Conservation (phyloP, 2,329 filamentous ascomycete genomes). For the Alternaria panax region DNA sequence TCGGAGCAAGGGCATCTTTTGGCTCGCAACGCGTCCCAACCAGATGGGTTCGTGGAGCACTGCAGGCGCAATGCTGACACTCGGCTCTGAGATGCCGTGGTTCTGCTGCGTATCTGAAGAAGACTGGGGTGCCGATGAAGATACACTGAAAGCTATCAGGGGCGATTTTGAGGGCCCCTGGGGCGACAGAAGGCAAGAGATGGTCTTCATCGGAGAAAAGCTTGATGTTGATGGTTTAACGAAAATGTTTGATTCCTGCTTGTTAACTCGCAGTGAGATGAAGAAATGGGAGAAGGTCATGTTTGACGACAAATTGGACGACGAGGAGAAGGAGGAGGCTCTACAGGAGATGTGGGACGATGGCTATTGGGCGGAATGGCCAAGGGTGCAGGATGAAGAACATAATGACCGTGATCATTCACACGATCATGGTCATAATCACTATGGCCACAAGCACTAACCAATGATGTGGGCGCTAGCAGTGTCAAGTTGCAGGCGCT, state of each 20-base stretch:
- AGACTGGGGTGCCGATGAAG: slow-evolving; percentile 58
- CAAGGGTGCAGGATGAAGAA: slow-evolving; percentile 46
- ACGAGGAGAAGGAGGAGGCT: slow-evolving; percentile 55
- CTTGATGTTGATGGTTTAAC: slow-evolving; percentile 63
- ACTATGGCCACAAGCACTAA: slow-evolving; percentile 3
- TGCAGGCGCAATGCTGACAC: slow-evolving; percentile 69
- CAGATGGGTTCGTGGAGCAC: slow-evolving; percentile 69
- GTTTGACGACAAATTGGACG: slow-evolving; percentile 35
- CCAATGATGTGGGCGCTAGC: background rate
- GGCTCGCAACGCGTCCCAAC: slow-evolving; percentile 65
- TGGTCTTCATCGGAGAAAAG: slow-evolving; percentile 76
- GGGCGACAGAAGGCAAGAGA: slow-evolving; percentile 74
- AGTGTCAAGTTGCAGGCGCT: background rate
- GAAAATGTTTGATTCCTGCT: slow-evolving; percentile 64
- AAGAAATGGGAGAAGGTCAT: slow-evolving; percentile 51
- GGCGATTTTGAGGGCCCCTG: slow-evolving; percentile 63
- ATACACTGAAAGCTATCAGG: slow-evolving; percentile 57
- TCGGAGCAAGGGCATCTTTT: slow-evolving; percentile 69
- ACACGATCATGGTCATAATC: no score
- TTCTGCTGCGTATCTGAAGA: slow-evolving; percentile 67
- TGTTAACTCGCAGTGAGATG: slow-evolving; percentile 67
- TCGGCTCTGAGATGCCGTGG: slow-evolving; percentile 64
- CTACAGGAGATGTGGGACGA: slow-evolving; percentile 65
- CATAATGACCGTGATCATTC: slow-evolving; percentile 32
- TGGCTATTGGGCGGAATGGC: slow-evolving; percentile 63